Evolutionary conservation across 768 basidiomycete species (phyloP).

Genomic region (Cytidiella melzeri): DNA sequence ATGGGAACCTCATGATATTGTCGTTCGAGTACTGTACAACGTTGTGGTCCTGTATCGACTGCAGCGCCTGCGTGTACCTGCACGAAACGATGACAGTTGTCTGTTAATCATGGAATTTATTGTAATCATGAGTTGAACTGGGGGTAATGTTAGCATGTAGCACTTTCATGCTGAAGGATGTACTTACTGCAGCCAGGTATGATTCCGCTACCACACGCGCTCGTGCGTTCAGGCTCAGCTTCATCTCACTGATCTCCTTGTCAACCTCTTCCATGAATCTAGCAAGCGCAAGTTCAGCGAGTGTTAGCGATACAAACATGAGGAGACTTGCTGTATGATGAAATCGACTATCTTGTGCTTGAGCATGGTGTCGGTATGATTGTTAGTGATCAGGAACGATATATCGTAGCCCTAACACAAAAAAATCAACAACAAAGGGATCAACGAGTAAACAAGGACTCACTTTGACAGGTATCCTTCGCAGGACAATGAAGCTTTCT

Average conservation of each 20-base stretch:
- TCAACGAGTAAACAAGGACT: slow-evolving; percentile 20
- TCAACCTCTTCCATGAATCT: slow-evolving; percentile 99
- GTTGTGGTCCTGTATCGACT: neutral
- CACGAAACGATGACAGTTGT: no score
- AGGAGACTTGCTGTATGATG: slow-evolving; percentile 78
- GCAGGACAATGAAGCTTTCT: slow-evolving; percentile 93
- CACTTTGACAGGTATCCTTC: slow-evolving; percentile 89
- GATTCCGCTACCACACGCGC: slow-evolving; percentile 97
- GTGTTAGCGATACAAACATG: neutral
- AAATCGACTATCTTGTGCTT: slow-evolving; percentile 99
- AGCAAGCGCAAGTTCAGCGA: no score
- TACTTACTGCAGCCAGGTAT: slow-evolving; percentile 82
- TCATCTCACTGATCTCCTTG: slow-evolving; percentile 99
- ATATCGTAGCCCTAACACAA: slow-evolving; percentile 89
- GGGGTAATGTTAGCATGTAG: neutral
- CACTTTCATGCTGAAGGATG: neutral
- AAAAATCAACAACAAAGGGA: neutral
- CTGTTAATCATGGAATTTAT: neutral
- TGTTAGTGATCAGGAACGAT: slow-evolving; percentile 96
- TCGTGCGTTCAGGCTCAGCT: slow-evolving; percentile 90
- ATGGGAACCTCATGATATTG: neutral
- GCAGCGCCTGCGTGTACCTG: no score
- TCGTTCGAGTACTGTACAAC: neutral
- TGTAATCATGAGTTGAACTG: slow-evolving; percentile 21
- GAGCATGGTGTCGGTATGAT: slow-evolving; percentile 95